These are phyloP conservation scores for Abrus precatorius DNA, from an alignment of 306 rosid genomes.

Conservation along the genomic window DNA sequence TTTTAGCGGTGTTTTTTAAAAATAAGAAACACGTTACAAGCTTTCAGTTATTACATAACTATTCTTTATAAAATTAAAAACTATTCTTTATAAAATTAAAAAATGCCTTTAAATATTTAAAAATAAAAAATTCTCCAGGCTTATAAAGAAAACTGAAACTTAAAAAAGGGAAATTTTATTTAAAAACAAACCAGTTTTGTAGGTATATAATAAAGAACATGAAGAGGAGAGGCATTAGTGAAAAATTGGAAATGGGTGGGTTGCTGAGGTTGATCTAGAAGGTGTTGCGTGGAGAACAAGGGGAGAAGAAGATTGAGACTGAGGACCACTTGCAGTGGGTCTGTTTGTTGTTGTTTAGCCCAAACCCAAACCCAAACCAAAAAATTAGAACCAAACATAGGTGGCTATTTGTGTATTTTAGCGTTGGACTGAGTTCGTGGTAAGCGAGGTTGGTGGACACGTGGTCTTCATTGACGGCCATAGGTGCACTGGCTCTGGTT, in stretches of 20 bases:
- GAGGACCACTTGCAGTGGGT: conserved; percentile 43
- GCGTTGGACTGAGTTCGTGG: conserved; percentile 58
- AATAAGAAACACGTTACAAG: too few species aligned
- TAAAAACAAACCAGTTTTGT: too few species aligned
- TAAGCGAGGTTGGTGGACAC: conserved; percentile 49
- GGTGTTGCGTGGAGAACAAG: background rate
- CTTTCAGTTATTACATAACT: too few species aligned
- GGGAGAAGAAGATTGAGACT: background rate
- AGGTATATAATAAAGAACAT: background rate
- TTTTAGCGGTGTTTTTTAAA: too few species aligned
- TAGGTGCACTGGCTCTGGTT: background rate
- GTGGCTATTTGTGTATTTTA: conserved; percentile 42
- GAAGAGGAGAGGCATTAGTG: background rate
- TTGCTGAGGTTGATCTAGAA: background rate
- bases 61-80: too few species aligned
- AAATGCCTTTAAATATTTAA: too few species aligned
- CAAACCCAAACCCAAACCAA: background rate
- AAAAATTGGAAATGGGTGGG: background rate
- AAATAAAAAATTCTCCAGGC: too few species aligned
- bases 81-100: too few species aligned
- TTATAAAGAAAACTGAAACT: too few species aligned
- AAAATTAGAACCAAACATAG: too few species aligned
- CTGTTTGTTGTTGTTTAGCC: too few species aligned
- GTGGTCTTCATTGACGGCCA: conserved; percentile 53
- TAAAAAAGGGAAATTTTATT: too few species aligned